Evolutionary conservation across 2,329 filamentous ascomycete genomes (phyloP), one percentile per base, ranked within the genome.

Genomic region (Penicillium carneum): DNA sequence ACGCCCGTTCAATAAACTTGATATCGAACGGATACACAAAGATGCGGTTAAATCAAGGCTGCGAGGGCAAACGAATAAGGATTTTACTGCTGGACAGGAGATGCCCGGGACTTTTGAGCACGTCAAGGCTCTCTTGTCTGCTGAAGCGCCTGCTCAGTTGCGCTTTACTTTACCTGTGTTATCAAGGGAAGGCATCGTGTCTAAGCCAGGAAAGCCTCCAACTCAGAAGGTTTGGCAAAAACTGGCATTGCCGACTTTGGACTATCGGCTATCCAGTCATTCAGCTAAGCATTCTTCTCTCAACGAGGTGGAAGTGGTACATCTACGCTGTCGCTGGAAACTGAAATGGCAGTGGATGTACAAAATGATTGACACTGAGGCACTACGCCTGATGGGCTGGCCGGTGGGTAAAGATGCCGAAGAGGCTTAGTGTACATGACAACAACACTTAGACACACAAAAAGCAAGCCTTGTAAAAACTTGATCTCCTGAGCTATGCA

Each of bases 131-230:
- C 36, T 65, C 4, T 70, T 82, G 5, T 56, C 65, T 2, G 50
- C 33, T 6, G 65, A 74, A 20, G 75, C 75, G 8, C 76, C 79
- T 1, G 79, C 74, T 0, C 69, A 72, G 18, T 58, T 75, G 4
- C 75, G 80, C 4, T 80, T 76, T 63, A 82, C 81, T 0, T 48
- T 84, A 33, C 82, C 82, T 18, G 69, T 78, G 10, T 47, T 79
- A 31, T 63, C 64, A 12, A 31, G 67, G n/a, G 61, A 61, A 38
- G 53, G 57, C 4, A 29, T 39, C 9, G n/a, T 49, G 11, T 43
- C 36, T 18, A 60, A 39, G 23, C 41, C 39, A 20, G 57, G 36
- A 9, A 56, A 49, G 20, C 52, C 51, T 16, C 18, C 48, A 9
- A 38, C 48, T 18, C 52, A 49, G 43, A 56, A 33, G 45, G 14